These are phyloP conservation scores for Neurospora sp. DNA, from an alignment of 495 filamentous ascomycete genomes.

Conservation along the genomic window DNA sequence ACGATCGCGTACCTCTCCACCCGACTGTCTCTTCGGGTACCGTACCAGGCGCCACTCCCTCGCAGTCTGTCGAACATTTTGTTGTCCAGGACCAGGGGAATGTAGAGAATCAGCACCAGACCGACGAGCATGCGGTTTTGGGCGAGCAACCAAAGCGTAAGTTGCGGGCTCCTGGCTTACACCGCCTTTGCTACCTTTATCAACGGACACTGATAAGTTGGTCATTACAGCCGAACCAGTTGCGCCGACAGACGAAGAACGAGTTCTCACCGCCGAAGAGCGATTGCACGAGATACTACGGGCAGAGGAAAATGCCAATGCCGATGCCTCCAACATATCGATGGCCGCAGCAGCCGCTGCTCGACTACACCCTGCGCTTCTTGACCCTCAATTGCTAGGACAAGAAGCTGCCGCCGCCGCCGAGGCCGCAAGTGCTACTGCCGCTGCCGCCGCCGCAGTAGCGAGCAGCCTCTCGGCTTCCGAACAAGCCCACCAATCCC, in stretches of 20 bases:
- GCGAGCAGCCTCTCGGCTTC: constrained; percentile 8
- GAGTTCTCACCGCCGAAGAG: constrained; percentile 25
- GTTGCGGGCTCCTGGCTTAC: not conserved
- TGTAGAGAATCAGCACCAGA: constrained; percentile 33
- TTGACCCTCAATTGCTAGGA: constrained; percentile 38
- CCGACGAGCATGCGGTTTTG: constrained; percentile 21
- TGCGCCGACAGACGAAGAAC: constrained; percentile 7
- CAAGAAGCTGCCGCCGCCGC: constrained; percentile 24
- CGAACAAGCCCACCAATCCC: constrained; percentile 3
- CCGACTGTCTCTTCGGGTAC: not conserved
- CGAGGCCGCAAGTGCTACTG: constrained; percentile 16
- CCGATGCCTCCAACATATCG: constrained; percentile 27
- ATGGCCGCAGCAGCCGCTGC: constrained; percentile 41
- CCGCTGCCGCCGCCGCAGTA: constrained; percentile 6
- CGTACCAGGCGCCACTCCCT: not conserved
- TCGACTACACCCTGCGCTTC: constrained; percentile 33
- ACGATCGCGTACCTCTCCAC: constrained; percentile 22
- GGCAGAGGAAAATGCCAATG: constrained; percentile 10
- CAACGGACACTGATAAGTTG: not conserved
- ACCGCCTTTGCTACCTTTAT: not conserved
- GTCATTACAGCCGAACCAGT: constrained; percentile 1
- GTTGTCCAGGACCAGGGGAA: constrained; percentile 43
- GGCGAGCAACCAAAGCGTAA: not conserved
- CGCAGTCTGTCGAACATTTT: constrained; percentile 22
- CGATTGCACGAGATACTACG: constrained; percentile 25